These are phyloP conservation scores for Baudoinia panamericana DNA, from an alignment of 495 filamentous ascomycete genomes.

Conservation along the genomic window DNA sequence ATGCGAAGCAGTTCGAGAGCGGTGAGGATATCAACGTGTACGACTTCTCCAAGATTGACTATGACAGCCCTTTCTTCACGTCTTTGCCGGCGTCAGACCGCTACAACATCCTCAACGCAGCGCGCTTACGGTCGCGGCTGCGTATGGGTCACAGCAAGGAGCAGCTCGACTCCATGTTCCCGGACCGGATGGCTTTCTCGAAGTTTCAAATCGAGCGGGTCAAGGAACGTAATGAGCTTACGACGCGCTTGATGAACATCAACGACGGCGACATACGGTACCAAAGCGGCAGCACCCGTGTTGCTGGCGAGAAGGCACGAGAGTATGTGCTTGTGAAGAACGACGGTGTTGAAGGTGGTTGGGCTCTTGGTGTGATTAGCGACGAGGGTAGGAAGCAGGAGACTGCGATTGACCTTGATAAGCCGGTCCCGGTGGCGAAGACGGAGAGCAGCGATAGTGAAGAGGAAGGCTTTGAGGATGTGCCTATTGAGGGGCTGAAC, in stretches of 20 bases:
- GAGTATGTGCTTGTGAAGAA: conserved; percentile 97
- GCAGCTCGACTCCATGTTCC: conserved; percentile 90
- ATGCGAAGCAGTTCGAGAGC: conserved; percentile 77
- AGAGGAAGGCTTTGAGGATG: conserved; percentile 78
- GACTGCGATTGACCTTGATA: conserved; percentile 65
- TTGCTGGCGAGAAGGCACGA: conserved; percentile 78
- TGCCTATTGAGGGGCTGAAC: conserved; percentile 88
- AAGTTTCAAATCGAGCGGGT: conserved; percentile 93
- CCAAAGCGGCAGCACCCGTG: conserved; percentile 48
- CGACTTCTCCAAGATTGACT: conserved; percentile 97
- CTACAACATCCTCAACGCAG: conserved; percentile 94
- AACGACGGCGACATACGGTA: conserved; percentile 69
- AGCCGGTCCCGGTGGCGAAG: conserved; percentile 38
- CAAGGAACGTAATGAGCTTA: conserved; percentile 81
- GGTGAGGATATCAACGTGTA: conserved; percentile 97
- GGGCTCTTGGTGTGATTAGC: conserved; percentile 82
- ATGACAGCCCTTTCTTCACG: conserved; percentile 82
- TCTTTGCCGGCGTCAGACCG: conserved; percentile 80
- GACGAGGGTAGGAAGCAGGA: conserved; percentile 56
- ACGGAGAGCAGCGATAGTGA: conserved; percentile 50
- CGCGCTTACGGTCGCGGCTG: conserved; percentile 68
- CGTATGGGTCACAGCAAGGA: conserved; percentile 95
- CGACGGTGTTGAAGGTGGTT: conserved; percentile 88
- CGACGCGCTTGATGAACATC: conserved; percentile 87
- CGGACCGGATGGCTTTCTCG: conserved; percentile 93